Conservation (phyloP, 306 rosid species). For the Dryas drummondii region DNA sequence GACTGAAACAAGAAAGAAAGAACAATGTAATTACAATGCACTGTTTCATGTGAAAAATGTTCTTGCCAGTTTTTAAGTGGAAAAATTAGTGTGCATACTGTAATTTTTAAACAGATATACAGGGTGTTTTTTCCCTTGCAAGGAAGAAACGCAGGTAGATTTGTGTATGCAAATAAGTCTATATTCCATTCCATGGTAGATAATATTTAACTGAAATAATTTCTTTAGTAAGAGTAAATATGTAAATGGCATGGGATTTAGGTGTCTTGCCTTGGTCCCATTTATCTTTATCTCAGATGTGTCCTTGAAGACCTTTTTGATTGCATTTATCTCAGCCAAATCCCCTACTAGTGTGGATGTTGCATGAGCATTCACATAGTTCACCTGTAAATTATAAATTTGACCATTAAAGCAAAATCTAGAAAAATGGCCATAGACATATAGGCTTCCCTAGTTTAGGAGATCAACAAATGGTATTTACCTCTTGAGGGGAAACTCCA, state of each 20-base stretch:
- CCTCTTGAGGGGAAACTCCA: conserved; percentile 77
- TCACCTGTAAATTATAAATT: conserved; percentile 43
- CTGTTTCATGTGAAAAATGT: neutral
- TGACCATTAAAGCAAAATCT: conserved; percentile 7
- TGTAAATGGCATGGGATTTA: neutral
- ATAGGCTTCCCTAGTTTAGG: neutral
- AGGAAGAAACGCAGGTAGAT: too few relatives aligned
- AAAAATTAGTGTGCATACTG: neutral
- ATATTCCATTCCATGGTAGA: neutral
- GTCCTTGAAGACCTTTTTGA: conserved; percentile 60
- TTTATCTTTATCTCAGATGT: conserved; percentile 67
- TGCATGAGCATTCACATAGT: conserved; percentile 84
- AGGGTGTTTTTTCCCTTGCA: too few relatives aligned
- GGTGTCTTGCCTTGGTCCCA: conserved; percentile 56
- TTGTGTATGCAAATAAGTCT: neutral
- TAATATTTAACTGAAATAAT: neutral
- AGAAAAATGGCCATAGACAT: neutral
- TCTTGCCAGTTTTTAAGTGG: neutral
- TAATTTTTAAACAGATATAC: neutral
- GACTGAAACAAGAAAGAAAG: conserved; percentile 42
- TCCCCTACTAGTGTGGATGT: conserved; percentile 76
- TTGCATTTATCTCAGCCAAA: conserved; percentile 69
- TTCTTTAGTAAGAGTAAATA: neutral
- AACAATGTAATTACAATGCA: neutral
- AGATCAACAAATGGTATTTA: neutral